These are phyloP conservation scores for Dendryphion nanum DNA, from an alignment of 2,329 filamentous ascomycete genomes.

Conservation along the genomic window DNA sequence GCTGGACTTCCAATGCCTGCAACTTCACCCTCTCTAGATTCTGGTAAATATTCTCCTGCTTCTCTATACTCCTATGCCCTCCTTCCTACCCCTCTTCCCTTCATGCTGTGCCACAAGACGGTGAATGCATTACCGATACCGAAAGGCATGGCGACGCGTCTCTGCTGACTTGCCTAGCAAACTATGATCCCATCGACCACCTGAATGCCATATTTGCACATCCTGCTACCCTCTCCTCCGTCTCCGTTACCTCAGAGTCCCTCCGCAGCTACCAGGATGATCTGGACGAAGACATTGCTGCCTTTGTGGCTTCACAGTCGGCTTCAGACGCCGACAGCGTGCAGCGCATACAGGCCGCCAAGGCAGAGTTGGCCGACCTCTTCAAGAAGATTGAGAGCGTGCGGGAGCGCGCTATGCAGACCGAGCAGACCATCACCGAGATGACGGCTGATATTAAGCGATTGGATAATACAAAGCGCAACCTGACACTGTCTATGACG, in stretches of 20 bases:
- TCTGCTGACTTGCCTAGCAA: conserved; percentile 59
- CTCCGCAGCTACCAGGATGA: conserved; percentile 77
- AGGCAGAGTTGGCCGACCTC: conserved; percentile 82
- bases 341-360: conserved; percentile 85
- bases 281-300: conserved; percentile 73
- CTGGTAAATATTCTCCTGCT: conserved; percentile 26
- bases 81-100: no score
- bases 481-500: conserved; percentile 96
- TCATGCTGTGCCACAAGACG: no score
- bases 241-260: conserved; percentile 69
- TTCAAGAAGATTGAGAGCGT: conserved; percentile 96
- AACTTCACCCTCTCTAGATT: conserved; percentile 37
- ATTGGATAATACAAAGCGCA: conserved; percentile 92
- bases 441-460: conserved; percentile 99
- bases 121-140: no score
- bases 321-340: conserved; percentile 85
- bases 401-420: conserved; percentile 82
- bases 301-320: conserved; percentile 72
- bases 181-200: conserved; percentile 92
- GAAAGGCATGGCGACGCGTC: no score
- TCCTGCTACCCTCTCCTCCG: conserved; percentile 76
- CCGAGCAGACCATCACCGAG: conserved; percentile 91
- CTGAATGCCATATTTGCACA: conserved; percentile 92
- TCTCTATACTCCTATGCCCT: conserved; percentile 19
- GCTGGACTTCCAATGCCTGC: conserved; percentile 36